A percentile compares a stretch with the other conserved stretches of the same genome.
Conservation (phyloP, 2,329 filamentous ascomycete species). For the Colletotrichum truncatum region DNA sequence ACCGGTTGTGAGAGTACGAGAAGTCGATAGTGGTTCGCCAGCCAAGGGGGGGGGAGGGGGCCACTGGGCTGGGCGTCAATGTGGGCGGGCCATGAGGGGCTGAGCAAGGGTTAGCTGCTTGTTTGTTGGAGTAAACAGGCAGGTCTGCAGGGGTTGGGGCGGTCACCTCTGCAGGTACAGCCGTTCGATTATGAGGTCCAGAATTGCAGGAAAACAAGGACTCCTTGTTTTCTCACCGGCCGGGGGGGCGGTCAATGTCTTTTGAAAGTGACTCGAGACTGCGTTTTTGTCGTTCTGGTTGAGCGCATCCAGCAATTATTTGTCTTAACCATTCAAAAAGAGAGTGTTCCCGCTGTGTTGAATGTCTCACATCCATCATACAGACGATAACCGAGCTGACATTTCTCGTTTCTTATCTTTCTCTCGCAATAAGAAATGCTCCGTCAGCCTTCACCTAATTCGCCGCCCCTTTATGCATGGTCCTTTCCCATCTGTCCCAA, state of each 20-base stretch:
- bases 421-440: background rate
- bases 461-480: slow-evolving; percentile 5
- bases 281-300: background rate
- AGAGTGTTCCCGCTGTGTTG: background rate
- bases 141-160: background rate
- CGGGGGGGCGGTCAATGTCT: too few relatives aligned
- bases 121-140: slow-evolving; percentile 19
- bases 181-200: background rate
- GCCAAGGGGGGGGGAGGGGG: too few relatives aligned
- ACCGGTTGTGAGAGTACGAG: background rate
- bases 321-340: background rate
- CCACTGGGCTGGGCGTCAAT: background rate
- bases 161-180: background rate
- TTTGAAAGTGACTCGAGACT: background rate
- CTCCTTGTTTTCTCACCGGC: background rate
- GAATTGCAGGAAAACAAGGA: background rate
- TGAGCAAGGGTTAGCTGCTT: slow-evolving; percentile 13
- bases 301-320: background rate
- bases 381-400: background rate
- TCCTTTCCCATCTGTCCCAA: background rate
- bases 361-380: background rate
- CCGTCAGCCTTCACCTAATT: background rate
- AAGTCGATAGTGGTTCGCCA: background rate
- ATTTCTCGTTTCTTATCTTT: background rate
- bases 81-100: slow-evolving; percentile 7